These are phyloP conservation scores for Prinsepia uniflora DNA, from an alignment of 306 rosid species.

Conservation along the genomic window DNA sequence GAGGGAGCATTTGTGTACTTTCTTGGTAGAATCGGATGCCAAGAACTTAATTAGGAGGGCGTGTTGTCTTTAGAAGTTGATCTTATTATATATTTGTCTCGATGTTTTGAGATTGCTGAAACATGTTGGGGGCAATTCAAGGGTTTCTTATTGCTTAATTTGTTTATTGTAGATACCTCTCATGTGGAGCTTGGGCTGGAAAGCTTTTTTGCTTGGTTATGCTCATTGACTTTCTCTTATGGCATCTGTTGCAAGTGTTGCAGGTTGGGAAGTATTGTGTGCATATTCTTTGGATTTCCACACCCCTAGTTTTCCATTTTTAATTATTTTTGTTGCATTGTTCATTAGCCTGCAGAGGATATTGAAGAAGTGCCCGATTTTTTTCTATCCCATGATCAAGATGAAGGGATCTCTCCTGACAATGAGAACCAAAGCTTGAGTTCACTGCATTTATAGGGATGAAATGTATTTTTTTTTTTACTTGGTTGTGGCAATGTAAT, in stretches of 20 bases:
- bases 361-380: conserved; percentile 62
- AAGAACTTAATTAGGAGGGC: neutral
- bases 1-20: neutral
- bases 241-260: conserved; percentile 67
- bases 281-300: conserved; percentile 6
- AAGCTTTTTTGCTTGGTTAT: conserved; percentile 84
- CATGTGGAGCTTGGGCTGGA: conserved; percentile 88
- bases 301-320: neutral
- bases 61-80: neutral
- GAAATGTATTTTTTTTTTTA: neutral
- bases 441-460: neutral
- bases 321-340: conserved; percentile 9
- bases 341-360: conserved; percentile 56
- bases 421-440: conserved; percentile 1
- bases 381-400: conserved; percentile 31
- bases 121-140: neutral
- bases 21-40: neutral
- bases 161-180: conserved; percentile 55
- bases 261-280: conserved; percentile 42
- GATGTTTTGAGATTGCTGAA: neutral
- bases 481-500: neutral
- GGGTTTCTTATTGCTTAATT: conserved; percentile 20
- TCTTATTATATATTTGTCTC: neutral
- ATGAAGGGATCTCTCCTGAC: conserved; percentile 17
- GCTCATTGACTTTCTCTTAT: conserved; percentile 71